Evolutionary conservation across 139 green algal genomes (phyloP).

Genomic region (Ettlia oleoabundans): DNA sequence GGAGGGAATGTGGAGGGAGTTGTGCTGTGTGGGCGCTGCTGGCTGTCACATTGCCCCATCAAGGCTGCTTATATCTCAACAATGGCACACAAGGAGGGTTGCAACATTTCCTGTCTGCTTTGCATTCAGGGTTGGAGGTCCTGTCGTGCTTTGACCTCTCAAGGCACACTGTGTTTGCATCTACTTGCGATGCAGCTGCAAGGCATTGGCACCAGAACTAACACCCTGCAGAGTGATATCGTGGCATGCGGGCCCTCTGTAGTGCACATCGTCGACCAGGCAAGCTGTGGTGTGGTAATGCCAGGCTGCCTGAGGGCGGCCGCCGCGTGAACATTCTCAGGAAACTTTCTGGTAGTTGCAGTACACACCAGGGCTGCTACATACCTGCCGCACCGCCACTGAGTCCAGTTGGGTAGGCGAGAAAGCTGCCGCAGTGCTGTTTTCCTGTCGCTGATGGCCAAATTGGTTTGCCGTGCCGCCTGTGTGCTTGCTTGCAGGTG

Average conservation of each 20-base stretch:
- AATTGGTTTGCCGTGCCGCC: neutral
- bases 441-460: neutral
- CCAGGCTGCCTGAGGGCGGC: too few relatives aligned
- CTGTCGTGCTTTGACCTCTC: neutral
- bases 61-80: too few relatives aligned
- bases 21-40: too few relatives aligned
- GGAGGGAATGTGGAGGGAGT: neutral
- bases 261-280: constrained; percentile 47
- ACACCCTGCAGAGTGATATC: constrained; percentile 44
- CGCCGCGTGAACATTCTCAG: too few relatives aligned
- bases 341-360: too few relatives aligned
- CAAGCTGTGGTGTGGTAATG: too few relatives aligned
- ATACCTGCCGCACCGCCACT: too few relatives aligned
- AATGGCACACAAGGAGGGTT: too few relatives aligned
- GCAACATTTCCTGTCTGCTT: too few relatives aligned
- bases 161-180: neutral
- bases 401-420: too few relatives aligned
- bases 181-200: constrained; percentile 22
- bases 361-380: too few relatives aligned
- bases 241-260: constrained; percentile 45
- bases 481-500: constrained; percentile 5
- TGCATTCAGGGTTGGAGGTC: neutral
- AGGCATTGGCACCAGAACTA: constrained; percentile 35
- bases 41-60: too few relatives aligned
- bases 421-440: neutral